Percentiles rank a stretch among this genome's conserved stretches.
These are phyloP conservation scores for Chlamydomonas reinhardtii DNA, from an alignment of 163 green algal species.

Conservation along the genomic window DNA sequence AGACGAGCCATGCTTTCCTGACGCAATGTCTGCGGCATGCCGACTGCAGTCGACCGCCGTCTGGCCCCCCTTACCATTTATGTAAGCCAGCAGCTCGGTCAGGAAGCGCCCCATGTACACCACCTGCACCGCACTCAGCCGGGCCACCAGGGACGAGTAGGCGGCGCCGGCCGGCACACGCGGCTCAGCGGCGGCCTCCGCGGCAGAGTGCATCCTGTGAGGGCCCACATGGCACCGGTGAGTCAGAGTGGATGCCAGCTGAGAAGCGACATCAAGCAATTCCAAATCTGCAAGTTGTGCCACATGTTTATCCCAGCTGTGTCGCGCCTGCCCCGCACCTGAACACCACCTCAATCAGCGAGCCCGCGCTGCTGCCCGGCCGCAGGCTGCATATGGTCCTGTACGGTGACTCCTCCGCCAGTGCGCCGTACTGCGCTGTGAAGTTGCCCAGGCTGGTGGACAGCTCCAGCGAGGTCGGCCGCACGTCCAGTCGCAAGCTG, in stretches of 20 bases:
- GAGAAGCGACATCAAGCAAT: too few relatives aligned
- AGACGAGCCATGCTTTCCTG: too few relatives aligned
- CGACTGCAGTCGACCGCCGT: too few relatives aligned
- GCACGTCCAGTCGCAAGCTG: conserved; percentile 63
- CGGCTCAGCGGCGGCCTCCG: conserved; percentile 55
- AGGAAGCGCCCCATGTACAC: conserved; percentile 90
- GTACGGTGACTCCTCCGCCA: conserved; percentile 49
- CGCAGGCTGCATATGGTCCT: conserved; percentile 65
- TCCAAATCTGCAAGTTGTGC: too few relatives aligned
- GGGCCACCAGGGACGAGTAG: conserved; percentile 69
- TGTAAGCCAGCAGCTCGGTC: conserved; percentile 70
- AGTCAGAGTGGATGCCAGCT: too few relatives aligned
- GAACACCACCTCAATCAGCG: conserved; percentile 69
- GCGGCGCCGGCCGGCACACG: conserved; percentile 64
- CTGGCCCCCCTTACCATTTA: conserved; percentile 59
- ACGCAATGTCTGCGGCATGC: too few relatives aligned
- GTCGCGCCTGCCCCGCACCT: neutral
- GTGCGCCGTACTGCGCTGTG: conserved; percentile 47
- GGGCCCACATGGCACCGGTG: too few relatives aligned
- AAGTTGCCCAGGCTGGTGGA: conserved; percentile 57
- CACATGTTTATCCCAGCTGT: too few relatives aligned
- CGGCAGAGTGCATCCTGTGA: conserved; percentile 61
- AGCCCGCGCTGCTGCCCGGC: conserved; percentile 56
- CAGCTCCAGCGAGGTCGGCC: conserved; percentile 54
- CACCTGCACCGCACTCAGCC: conserved; percentile 74